These are phyloP conservation scores for Antitrichia curtipendula DNA, from an alignment of 225 moss, liverwort and hornwort genomes.

Conservation along the genomic window DNA sequence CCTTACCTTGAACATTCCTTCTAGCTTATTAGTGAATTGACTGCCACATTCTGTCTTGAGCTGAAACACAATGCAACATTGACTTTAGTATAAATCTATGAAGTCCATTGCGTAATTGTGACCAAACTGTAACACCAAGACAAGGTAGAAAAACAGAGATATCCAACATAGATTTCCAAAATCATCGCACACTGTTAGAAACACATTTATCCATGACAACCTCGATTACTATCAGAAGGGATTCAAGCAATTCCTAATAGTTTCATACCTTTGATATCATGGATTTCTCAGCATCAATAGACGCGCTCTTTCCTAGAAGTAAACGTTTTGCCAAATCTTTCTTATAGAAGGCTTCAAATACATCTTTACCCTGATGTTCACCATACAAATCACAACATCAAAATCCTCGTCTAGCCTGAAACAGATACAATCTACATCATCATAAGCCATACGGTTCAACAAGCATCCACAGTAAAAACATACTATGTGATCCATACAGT, in stretches of 20 bases:
- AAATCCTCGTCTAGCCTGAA: neutral
- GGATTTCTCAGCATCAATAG: slow-evolving; percentile 99
- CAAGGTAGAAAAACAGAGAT: neutral
- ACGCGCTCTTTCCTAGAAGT: slow-evolving; percentile 97
- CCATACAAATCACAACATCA: neutral
- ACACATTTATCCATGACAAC: neutral
- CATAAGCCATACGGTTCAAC: neutral
- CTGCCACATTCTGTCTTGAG: slow-evolving; percentile 99
- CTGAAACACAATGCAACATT: slow-evolving; percentile 21
- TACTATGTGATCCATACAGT: neutral
- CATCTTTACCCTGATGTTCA: slow-evolving; percentile 79
- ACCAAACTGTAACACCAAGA: neutral
- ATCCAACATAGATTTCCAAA: neutral
- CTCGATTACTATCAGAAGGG: neutral
- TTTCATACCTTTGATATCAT: slow-evolving; percentile 93
- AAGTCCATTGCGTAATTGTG: neutral
- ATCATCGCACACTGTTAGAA: neutral
- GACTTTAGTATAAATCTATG: neutral
- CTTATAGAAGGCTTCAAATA: slow-evolving; percentile 98
- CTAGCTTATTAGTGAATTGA: slow-evolving; percentile 97
- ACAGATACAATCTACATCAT: neutral
- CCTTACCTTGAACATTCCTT: slow-evolving; percentile 97
- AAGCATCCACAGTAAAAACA: neutral
- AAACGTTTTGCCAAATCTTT: slow-evolving; percentile 95
- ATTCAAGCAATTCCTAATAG: neutral